These are phyloP conservation scores for Boeremia exigua DNA, from an alignment of 2,329 filamentous ascomycete species.

Conservation along the genomic window DNA sequence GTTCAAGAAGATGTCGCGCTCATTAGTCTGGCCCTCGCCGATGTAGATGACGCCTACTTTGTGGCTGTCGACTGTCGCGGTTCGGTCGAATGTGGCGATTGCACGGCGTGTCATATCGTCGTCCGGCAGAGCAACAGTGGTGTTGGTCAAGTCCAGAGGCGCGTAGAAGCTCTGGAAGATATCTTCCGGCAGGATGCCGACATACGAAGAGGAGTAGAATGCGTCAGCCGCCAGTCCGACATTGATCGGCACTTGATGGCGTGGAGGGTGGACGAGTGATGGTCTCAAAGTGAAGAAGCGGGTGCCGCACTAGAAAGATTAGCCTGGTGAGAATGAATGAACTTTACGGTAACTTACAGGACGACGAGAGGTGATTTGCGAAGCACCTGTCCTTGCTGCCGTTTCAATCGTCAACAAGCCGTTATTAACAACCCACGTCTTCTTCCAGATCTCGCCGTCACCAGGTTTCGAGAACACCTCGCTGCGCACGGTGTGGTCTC, in stretches of 20 bases:
- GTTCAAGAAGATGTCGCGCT: constrained; percentile 86
- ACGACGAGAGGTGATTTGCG: constrained; percentile 73
- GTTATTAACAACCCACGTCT: constrained; percentile 75
- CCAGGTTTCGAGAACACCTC: constrained; percentile 68
- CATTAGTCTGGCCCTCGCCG: constrained; percentile 81
- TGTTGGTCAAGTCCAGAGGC: constrained; percentile 54
- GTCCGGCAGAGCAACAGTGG: constrained; percentile 77
- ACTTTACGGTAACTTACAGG: constrained; percentile 66
- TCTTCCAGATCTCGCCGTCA: constrained; percentile 71
- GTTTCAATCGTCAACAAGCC: constrained; percentile 78
- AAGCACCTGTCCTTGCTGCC: constrained; percentile 69
- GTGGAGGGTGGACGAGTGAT: constrained; percentile 45
- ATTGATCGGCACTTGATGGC: constrained; percentile 51
- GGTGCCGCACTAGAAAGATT: constrained; percentile 46
- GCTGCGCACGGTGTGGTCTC: constrained; percentile 75
- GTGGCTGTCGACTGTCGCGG: constrained; percentile 89
- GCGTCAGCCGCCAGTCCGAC: constrained; percentile 48
- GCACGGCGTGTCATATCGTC: constrained; percentile 75
- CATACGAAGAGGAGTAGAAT: constrained; percentile 58
- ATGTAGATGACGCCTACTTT: constrained; percentile 96
- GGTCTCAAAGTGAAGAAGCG: constrained; percentile 50
- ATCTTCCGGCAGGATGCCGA: constrained; percentile 74
- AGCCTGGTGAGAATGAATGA: constrained; percentile 13
- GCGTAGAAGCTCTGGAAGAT: constrained; percentile 73
- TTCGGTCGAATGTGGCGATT: constrained; percentile 82